Conservation (phyloP, 192 early-diverging fungal genomes). For the Dissophora ornata region DNA sequence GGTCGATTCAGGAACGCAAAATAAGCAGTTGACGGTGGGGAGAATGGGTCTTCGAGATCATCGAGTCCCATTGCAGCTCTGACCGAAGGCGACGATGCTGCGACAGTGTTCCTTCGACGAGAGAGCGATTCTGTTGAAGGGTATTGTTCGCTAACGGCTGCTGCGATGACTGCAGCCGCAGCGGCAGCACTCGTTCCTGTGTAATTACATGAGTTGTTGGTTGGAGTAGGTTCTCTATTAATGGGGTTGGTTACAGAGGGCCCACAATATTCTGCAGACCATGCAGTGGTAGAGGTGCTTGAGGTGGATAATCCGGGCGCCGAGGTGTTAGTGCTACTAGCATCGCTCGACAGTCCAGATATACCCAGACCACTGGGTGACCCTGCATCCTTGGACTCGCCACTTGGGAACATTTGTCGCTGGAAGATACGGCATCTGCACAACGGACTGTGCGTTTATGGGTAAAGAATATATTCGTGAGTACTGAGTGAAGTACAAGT, state of each 20-base stretch:
- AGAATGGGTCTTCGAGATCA: constrained; percentile 34
- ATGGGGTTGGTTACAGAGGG: too few relatives aligned
- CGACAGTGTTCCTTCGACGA: constrained; percentile 28
- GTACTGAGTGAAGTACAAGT: neutral
- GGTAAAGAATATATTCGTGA: too few relatives aligned
- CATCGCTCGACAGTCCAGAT: constrained; percentile 14
- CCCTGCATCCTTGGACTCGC: constrained; percentile 21
- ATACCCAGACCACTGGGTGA: constrained; percentile 22
- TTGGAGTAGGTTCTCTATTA: too few relatives aligned
- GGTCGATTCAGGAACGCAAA: constrained; percentile 48
- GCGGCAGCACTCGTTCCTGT: neutral
- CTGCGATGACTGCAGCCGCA: neutral
- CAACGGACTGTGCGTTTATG: constrained; percentile 41
- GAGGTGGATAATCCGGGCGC: constrained; percentile 23
- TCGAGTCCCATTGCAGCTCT: constrained; percentile 22
- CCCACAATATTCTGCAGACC: constrained; percentile 49
- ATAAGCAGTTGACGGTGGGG: constrained; percentile 43
- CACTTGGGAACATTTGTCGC: constrained; percentile 32
- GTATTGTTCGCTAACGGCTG: neutral
- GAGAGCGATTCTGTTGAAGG: constrained; percentile 16
- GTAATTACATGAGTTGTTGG: too few relatives aligned
- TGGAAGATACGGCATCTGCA: constrained; percentile 49
- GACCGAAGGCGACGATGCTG: neutral
- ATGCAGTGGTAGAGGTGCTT: constrained; percentile 20
- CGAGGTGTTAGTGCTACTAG: constrained; percentile 5